Base-by-base conservation (phyloP, 805 yeast genomes). In the Ogataea paraovalis region DNA sequence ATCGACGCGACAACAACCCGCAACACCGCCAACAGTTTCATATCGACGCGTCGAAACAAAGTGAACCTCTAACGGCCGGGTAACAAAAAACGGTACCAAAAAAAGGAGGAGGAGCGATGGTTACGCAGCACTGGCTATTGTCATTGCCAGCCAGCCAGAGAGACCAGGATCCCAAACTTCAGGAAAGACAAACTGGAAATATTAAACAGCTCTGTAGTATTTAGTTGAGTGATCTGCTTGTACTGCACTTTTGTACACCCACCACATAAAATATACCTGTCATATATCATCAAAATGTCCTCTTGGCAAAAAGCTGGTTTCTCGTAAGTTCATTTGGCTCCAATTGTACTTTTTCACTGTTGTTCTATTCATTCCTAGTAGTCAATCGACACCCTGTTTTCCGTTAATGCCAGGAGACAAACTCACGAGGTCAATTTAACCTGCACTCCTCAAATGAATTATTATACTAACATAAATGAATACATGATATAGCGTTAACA, bases 241-340 rank as follows among this genome's bases (percentile, higher is more conserved):
- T 3, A 13, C 2, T 39, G 20, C 22, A 14, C 28, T 14, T 10
- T 19, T 19, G 16, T 22, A 22, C 32, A 23, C 13, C 12, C 9
- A 22, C n/a, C 28, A 4, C 22, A 22, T 3, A n/a, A n/a, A n/a
- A n/a, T n/a, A 4, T 14, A 8, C 20, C 19, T 23, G 14, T 23
- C 28, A 20, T 14, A 39, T 39, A 39, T 39, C 20, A 39, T 48
- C 53, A 67, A 46, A 50, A 78, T 78, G 83, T 69, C 83, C 56
- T 66, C 75, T 57, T 80, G 83, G 83, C 79, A 79, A 73, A 78
- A 79, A 67, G 84, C 83, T 60, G 85, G 85, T 61, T 71, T 79
- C 66, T 75, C 84, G 72, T 79, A 75, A 48, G 78, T 73, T 32
- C 19, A 30, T 30, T 5, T 10, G 6, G 12, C 12, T 30, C 12